Percentiles rank a stretch among this genome's conserved stretches.
Evolutionary conservation across 805 yeast genomes (phyloP).

Genomic region (Huiozyma naganishii): DNA sequence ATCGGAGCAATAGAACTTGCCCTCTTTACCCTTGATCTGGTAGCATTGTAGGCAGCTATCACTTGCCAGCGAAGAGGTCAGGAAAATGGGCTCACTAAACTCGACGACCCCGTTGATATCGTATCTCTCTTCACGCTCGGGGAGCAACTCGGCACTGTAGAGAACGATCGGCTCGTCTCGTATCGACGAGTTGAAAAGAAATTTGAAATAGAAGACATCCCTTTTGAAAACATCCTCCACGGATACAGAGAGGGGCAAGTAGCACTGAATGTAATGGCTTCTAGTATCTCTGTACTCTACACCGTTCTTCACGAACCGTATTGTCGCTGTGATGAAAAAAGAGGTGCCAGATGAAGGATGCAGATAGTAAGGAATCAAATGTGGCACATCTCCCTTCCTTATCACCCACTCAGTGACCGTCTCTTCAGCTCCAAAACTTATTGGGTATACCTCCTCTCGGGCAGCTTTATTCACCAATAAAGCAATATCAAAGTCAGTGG

Average conservation of each 20-base stretch:
- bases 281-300: slow-evolving; percentile 12
- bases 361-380: slow-evolving; percentile 11
- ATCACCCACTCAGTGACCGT: not conserved
- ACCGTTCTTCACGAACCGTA: slow-evolving; percentile 7
- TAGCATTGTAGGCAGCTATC: slow-evolving; percentile 22
- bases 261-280: slow-evolving; percentile 8
- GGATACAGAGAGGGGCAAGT: slow-evolving; percentile 23
- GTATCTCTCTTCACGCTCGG: slow-evolving; percentile 5
- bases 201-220: slow-evolving; percentile 21
- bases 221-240: slow-evolving; percentile 25
- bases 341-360: slow-evolving; percentile 8
- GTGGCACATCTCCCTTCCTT: not conserved
- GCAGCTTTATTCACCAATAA: slow-evolving; percentile 4
- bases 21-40: slow-evolving; percentile 4
- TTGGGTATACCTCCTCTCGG: not conserved
- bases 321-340: slow-evolving; percentile 9
- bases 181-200: slow-evolving; percentile 18
- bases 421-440: slow-evolving; percentile 3
- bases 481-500: not conserved
- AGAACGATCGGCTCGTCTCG: slow-evolving; percentile 19
- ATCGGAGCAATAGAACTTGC: slow-evolving; percentile 13
- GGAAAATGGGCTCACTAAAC: slow-evolving; percentile 10
- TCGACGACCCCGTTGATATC: slow-evolving; percentile 12
- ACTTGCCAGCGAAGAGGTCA: slow-evolving; percentile 10
- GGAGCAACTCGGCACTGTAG: slow-evolving; percentile 9